These are phyloP conservation scores for Cotoneaster glaucophyllus DNA, from an alignment of 306 rosid species.

Conservation along the genomic window DNA sequence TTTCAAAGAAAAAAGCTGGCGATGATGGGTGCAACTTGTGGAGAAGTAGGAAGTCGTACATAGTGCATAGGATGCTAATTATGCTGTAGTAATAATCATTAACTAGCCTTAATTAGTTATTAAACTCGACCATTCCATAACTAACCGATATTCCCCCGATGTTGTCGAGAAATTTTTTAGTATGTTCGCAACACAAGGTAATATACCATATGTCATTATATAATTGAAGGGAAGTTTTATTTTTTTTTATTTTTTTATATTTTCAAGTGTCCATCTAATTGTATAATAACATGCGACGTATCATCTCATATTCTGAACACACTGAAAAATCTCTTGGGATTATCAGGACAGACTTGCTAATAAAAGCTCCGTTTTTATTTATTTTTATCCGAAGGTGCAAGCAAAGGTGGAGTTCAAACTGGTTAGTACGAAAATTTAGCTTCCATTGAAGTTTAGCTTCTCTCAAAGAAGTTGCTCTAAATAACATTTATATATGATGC, in stretches of 20 bases:
- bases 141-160: neutral
- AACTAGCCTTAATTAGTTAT: neutral
- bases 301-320: rapidly evolving
- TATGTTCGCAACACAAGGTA: rapidly evolving
- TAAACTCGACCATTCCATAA: neutral
- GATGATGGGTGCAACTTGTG: neutral
- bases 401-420: neutral
- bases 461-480: too few relatives aligned
- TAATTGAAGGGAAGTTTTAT: too few relatives aligned
- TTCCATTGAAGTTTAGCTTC: neutral
- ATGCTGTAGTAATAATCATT: neutral
- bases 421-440: neutral
- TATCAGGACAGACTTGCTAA: neutral
- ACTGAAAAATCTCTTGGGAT: too few relatives aligned
- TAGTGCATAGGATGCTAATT: neutral
- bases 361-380: too few relatives aligned
- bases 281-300: too few relatives aligned
- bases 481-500: too few relatives aligned
- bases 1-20: neutral
- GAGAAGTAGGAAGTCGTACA: neutral
- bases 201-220: too few relatives aligned
- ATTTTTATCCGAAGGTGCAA: neutral
- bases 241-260: too few relatives aligned
- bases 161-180: too few relatives aligned
- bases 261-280: too few relatives aligned